Conservation (phyloP, 306 rosid genomes). For the Comarum palustre region DNA sequence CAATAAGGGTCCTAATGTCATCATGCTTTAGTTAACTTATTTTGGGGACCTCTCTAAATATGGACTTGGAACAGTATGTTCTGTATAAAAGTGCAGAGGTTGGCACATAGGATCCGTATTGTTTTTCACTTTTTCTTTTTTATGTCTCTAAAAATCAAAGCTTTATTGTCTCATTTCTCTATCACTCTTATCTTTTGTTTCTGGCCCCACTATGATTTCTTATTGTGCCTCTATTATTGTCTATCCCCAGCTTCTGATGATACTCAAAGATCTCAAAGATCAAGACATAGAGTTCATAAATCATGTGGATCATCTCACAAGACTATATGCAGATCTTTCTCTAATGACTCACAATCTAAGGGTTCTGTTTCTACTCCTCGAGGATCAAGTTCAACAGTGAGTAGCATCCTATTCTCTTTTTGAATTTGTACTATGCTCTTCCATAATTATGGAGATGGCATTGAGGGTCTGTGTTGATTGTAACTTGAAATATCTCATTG, state of each 20-base stretch:
- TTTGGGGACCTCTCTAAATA: conserved; percentile 35
- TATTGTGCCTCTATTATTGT: conserved; percentile 36
- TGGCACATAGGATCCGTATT: conserved; percentile 83
- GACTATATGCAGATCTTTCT: conserved; percentile 82
- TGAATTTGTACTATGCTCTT: conserved; percentile 15
- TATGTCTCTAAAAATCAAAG: conserved; percentile 28
- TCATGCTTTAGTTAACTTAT: conserved; percentile 31
- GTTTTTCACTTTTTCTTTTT: conserved; percentile 51
- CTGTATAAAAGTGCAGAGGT: conserved; percentile 39
- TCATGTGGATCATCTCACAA: conserved; percentile 85
- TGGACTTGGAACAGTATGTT: conserved; percentile 30
- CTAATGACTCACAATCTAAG: conserved; percentile 86
- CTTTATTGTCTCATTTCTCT: conserved; percentile 43
- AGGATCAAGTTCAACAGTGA: conserved; percentile 85
- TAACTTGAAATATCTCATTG: conserved; percentile 14
- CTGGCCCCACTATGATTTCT: conserved; percentile 46
- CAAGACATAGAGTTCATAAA: conserved; percentile 84
- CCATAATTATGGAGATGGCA: neutral
- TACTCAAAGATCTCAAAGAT: conserved; percentile 80
- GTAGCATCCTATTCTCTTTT: conserved; percentile 18
- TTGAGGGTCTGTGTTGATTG: neutral
- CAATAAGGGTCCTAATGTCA: conserved; percentile 11
- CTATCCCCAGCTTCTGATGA: conserved; percentile 78
- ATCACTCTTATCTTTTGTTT: conserved; percentile 22
- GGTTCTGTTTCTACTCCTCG: conserved; percentile 72